A percentile compares a stretch with the other conserved stretches of the same genome.
These are phyloP conservation scores for Venturia oleaginea DNA, from an alignment of 2,329 filamentous ascomycete species.

Conservation along the genomic window DNA sequence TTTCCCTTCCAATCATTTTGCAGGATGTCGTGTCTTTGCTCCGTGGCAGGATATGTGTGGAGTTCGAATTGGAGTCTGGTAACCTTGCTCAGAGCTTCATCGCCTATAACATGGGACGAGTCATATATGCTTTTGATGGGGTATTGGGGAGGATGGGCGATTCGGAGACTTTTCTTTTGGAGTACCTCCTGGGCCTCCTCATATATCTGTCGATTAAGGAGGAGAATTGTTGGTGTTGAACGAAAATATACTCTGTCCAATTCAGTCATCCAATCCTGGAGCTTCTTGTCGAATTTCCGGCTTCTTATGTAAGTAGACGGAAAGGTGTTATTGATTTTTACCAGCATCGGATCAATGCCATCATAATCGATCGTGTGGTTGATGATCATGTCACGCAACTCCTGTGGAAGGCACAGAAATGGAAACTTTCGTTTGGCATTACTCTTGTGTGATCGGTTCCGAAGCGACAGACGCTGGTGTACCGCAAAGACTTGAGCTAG, in stretches of 20 bases:
- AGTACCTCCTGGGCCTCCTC: conserved; percentile 2
- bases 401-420: not conserved
- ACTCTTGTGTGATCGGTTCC: not conserved
- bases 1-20: not conserved
- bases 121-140: not conserved
- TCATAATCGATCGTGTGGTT: not conserved
- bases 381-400: not conserved
- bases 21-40: not conserved
- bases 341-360: not conserved
- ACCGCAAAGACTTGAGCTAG: not conserved
- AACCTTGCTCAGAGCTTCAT: not conserved
- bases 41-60: not conserved
- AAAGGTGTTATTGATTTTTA: not conserved
- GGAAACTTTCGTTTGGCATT: not conserved
- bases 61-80: not conserved
- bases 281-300: not conserved
- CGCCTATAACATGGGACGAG: not conserved
- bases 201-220: not conserved
- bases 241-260: not conserved
- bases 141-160: conserved; percentile 4
- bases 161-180: not conserved
- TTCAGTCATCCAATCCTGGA: not conserved
- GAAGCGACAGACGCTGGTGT: not conserved
- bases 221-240: not conserved
- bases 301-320: not conserved